Evolutionary conservation across 2,329 filamentous ascomycete genomes (phyloP).

Genomic region (Coniochaeta hoffmannii): DNA sequence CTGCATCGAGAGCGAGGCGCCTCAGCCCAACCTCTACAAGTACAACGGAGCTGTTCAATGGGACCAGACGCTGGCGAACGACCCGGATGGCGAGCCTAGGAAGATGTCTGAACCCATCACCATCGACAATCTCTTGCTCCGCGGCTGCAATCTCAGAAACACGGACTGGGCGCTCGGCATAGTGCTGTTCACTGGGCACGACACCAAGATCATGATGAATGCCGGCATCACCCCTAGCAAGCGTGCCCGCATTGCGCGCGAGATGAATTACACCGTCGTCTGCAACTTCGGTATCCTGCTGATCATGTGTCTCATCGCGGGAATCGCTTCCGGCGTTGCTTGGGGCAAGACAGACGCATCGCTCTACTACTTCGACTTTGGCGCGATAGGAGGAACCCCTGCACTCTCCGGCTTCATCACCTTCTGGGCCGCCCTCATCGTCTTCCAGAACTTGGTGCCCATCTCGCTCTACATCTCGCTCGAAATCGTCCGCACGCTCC

Average conservation of each 20-base stretch:
- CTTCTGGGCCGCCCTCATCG: conserved; percentile 89
- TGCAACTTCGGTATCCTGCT: conserved; percentile 93
- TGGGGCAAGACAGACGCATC: conserved; percentile 74
- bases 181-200: conserved; percentile 88
- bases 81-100: conserved; percentile 53
- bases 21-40: conserved; percentile 90
- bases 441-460: conserved; percentile 98
- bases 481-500: conserved; percentile 87
- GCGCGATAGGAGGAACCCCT: conserved; percentile 68
- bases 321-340: conserved; percentile 73
- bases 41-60: conserved; percentile 88
- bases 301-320: conserved; percentile 80
- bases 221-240: conserved; percentile 93
- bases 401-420: conserved; percentile 86
- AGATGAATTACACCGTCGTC: conserved; percentile 94
- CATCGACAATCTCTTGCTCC: conserved; percentile 91
- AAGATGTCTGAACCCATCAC: conserved; percentile 88
- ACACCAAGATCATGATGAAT: conserved; percentile 99
- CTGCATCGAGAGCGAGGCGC: conserved; percentile 78
- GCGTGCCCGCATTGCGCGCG: conserved; percentile 80
- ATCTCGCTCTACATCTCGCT: conserved; percentile 97
- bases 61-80: conserved; percentile 63
- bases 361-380: conserved; percentile 75
- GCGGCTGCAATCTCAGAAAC: conserved; percentile 89
- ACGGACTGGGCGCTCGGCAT: conserved; percentile 94